These are phyloP conservation scores for Volvox reticuliferus DNA, from an alignment of 139 green algal species.

Conservation along the genomic window DNA sequence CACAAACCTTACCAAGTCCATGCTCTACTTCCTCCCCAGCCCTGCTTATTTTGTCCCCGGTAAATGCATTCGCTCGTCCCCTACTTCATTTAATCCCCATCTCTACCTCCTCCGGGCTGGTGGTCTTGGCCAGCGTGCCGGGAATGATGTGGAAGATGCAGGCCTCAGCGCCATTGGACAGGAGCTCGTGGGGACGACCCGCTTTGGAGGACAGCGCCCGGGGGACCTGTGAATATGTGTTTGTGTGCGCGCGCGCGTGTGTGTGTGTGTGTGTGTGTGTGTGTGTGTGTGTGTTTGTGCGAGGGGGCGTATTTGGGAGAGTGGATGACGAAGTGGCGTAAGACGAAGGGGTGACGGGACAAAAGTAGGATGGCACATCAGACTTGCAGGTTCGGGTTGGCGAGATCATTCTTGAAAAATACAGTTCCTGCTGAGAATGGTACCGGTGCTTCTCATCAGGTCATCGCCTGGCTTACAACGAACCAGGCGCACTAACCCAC, in stretches of 20 bases:
- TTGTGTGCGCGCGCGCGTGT: neutral
- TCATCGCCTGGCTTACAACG: too few species aligned
- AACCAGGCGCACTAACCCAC: too few species aligned
- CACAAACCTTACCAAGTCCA: too few species aligned
- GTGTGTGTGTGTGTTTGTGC: neutral
- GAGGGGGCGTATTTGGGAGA: too few species aligned
- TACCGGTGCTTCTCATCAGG: too few species aligned
- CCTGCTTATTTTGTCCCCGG: neutral
- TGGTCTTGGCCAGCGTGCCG: conserved; percentile 69
- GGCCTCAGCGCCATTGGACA: conserved; percentile 55
- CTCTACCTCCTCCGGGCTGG: conserved; percentile 64
- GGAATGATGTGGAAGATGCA: conserved; percentile 70
- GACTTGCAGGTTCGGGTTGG: too few species aligned
- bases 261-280: conserved; percentile 4
- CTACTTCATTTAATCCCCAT: neutral
- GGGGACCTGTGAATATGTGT: conserved; percentile 47
- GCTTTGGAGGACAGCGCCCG: conserved; percentile 45
- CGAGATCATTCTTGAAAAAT: too few species aligned
- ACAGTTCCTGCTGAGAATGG: too few species aligned
- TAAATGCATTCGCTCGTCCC: neutral
- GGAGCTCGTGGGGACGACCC: conserved; percentile 59
- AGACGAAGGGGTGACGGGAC: too few species aligned
- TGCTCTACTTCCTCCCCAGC: too few species aligned
- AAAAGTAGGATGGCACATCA: too few species aligned
- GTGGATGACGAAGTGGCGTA: too few species aligned